A percentile compares a stretch with the other conserved stretches of the same genome.
These are phyloP conservation scores for Kodamaea suecica DNA, from an alignment of 1,139 yeast genomes.

Conservation along the genomic window DNA sequence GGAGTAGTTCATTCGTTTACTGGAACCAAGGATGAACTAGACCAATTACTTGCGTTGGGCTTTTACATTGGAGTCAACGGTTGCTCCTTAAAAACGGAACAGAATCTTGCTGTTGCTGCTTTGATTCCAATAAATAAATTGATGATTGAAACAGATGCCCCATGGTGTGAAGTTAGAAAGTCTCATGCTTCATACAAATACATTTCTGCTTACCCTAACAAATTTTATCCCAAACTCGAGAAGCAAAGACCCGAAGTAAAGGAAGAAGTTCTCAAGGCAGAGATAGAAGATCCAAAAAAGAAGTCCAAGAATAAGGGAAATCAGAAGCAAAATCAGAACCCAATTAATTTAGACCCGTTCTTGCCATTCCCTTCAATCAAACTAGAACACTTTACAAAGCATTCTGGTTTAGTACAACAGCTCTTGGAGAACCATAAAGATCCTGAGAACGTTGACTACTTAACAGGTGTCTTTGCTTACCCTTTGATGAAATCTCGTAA, in stretches of 20 bases:
- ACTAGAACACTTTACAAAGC: constrained; percentile 52
- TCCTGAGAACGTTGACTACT: constrained; percentile 11
- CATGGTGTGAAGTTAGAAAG: constrained; percentile 94
- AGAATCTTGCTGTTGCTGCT: constrained; percentile 64
- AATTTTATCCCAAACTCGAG: constrained; percentile 42
- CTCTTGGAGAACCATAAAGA: constrained; percentile 13
- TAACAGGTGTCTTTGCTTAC: constrained; percentile 32
- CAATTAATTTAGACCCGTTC: constrained; percentile 39
- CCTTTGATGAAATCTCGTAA: constrained; percentile 81
- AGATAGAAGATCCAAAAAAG: not conserved
- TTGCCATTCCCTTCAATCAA: constrained; percentile 64
- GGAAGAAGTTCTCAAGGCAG: not conserved
- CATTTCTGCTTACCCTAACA: constrained; percentile 53
- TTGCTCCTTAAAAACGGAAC: constrained; percentile 79
- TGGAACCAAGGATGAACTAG: constrained; percentile 65
- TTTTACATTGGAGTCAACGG: constrained; percentile 86
- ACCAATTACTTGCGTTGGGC: constrained; percentile 52
- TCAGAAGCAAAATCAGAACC: constrained; percentile 11
- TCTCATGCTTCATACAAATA: constrained; percentile 72
- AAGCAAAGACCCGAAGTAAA: constrained; percentile 3
- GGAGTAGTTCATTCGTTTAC: constrained; percentile 95
- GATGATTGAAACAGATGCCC: constrained; percentile 92
- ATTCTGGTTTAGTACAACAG: constrained; percentile 10
- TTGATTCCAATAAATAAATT: constrained; percentile 64
- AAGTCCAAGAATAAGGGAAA: constrained; percentile 7